Conservation (phyloP, 306 rosid genomes). For the Rosa persica region DNA sequence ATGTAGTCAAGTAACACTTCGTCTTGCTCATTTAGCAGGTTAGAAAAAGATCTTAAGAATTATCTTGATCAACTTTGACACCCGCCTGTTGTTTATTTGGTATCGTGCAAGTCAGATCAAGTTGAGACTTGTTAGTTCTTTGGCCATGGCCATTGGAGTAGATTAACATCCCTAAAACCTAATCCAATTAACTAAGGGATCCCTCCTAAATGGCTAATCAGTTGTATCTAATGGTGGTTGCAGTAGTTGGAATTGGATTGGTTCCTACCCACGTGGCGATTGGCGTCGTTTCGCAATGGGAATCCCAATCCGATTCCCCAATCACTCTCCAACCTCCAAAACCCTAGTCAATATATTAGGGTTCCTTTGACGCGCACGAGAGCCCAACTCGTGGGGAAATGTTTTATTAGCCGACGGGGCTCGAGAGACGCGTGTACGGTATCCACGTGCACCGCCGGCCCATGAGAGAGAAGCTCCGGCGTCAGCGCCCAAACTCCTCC, state of each 20-base stretch:
- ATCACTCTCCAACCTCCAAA: neutral
- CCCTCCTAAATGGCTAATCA: neutral
- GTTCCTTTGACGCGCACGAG: neutral
- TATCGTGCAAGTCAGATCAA: neutral
- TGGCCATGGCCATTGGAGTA: neutral
- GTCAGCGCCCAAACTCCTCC: neutral
- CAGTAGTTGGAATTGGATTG: neutral
- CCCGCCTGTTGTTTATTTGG: neutral
- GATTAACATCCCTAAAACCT: neutral
- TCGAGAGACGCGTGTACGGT: neutral
- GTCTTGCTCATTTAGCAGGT: too few relatives aligned
- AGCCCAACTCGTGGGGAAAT: neutral
- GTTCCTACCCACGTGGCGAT: neutral
- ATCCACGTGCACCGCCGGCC: constrained; percentile 33
- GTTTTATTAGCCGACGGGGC: constrained; percentile 1
- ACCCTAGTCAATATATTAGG: neutral
- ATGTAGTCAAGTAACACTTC: too few relatives aligned
- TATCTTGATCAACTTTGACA: too few relatives aligned
- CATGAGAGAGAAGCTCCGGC: neutral
- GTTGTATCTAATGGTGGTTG: neutral
- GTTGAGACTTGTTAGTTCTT: neutral
- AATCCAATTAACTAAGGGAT: neutral
- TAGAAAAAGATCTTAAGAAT: too few relatives aligned
- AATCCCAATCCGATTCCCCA: neutral
- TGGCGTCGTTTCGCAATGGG: neutral